Percentiles rank a stretch among this genome's conserved stretches.
Conservation (phyloP, 2,329 filamentous ascomycete genomes). For the Endoconidiophora polonica region DNA sequence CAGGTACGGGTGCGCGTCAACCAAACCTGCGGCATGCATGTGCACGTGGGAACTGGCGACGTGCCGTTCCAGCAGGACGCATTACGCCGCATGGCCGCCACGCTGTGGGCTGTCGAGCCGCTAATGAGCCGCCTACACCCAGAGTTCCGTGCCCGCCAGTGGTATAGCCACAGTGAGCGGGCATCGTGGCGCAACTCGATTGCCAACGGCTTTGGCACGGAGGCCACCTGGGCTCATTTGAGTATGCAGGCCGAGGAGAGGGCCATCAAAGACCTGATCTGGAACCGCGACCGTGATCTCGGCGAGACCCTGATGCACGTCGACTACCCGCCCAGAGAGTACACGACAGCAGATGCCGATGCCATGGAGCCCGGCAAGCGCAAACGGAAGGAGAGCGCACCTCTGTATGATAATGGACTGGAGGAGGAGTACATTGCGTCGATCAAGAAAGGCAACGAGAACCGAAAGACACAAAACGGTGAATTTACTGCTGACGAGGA, state of each 20-base stretch:
- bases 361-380: too few relatives aligned
- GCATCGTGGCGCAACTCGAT: neutral
- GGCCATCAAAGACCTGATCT: slow-evolving; percentile 7
- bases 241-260: neutral
- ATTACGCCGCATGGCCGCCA: slow-evolving; percentile 19
- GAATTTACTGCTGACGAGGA: too few relatives aligned
- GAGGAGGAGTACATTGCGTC: too few relatives aligned
- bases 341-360: too few relatives aligned
- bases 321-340: neutral
- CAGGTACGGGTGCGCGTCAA: slow-evolving; percentile 21
- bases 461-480: too few relatives aligned
- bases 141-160: slow-evolving; percentile 18
- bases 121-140: slow-evolving; percentile 22
- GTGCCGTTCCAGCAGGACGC: slow-evolving; percentile 18
- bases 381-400: too few relatives aligned
- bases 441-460: too few relatives aligned
- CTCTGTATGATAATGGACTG: too few relatives aligned
- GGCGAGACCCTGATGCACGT: slow-evolving; percentile 14
- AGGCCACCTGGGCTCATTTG: neutral
- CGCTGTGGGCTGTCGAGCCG: slow-evolving; percentile 23
- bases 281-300: slow-evolving; percentile 16
- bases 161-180: slow-evolving; percentile 5
- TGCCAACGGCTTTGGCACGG: neutral
- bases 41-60: slow-evolving; percentile 23
- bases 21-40: slow-evolving; percentile 20